Percentiles rank a stretch among this genome's conserved stretches.
These are phyloP conservation scores for Globisporangium radiosum DNA, from an alignment of 352 stramenopile species.

Conservation along the genomic window DNA sequence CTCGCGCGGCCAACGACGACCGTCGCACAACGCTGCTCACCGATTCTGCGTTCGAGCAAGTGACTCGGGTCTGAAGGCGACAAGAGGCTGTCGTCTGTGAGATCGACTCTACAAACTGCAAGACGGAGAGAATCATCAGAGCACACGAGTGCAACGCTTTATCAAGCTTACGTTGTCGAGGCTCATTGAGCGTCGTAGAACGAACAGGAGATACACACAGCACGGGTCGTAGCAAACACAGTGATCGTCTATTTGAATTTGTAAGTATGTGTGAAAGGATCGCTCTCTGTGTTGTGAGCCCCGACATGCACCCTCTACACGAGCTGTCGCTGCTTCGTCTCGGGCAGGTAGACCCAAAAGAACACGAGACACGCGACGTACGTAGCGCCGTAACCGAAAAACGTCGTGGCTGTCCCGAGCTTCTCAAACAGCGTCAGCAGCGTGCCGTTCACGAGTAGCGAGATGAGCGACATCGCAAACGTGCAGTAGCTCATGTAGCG, in stretches of 20 bases:
- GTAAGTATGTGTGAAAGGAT: too few species aligned
- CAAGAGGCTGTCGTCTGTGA: too few species aligned
- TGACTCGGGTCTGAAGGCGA: too few species aligned
- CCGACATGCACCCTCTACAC: constrained; percentile 17
- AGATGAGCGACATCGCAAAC: constrained; percentile 84
- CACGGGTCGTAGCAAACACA: background rate
- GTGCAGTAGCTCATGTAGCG: constrained; percentile 88
- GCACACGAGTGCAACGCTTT: too few species aligned
- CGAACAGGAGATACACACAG: background rate
- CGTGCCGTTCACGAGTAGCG: constrained; percentile 74
- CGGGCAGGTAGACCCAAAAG: constrained; percentile 63
- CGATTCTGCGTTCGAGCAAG: too few species aligned
- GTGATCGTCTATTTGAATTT: background rate
- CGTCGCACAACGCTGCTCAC: too few species aligned
- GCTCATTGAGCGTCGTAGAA: too few species aligned
- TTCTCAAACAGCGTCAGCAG: constrained; percentile 72
- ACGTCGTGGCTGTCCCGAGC: constrained; percentile 59
- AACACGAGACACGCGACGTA: constrained; percentile 68
- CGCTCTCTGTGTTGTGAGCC: background rate
- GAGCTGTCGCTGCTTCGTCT: constrained; percentile 74
- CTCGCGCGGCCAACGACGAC: too few species aligned
- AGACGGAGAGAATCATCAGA: too few species aligned
- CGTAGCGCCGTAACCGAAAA: constrained; percentile 51
- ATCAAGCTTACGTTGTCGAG: too few species aligned
- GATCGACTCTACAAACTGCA: too few species aligned